Base-by-base conservation (phyloP, 2,329 filamentous ascomycete species). In the Aspergillus sp. region DNA sequence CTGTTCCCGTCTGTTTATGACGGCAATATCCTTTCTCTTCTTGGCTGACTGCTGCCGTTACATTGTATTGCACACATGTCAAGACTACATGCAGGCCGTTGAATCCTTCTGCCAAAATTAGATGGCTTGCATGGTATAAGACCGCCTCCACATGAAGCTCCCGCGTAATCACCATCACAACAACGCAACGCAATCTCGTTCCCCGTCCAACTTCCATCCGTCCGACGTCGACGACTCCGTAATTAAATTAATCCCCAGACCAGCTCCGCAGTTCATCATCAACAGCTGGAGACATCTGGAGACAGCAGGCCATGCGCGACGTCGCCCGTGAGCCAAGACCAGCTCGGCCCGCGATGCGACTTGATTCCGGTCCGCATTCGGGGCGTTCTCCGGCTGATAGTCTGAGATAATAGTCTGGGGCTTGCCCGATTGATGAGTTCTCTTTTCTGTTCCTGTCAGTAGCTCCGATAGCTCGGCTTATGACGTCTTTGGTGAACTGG, bases 321-420 rank as follows among this genome's bases (percentile, higher is more conserved):
- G 50, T 53, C 50, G 50, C 50, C 50, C 50, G 30, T 12, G 5
- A 9, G 50, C 39, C 41, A 52, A 52, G 49, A 32, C 18, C 38
- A 5, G 39, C 38, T 30, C 39, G 24, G 49, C 12, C 18, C 22
- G 36, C 15, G 22, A 32, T 32, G n/a, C 8, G 36, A 32, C 22
- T 36, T 20, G 15, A n/a, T 5, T 22, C 4, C 13, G 15, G 22
- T 24, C 47, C 47, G 30, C 47, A 48, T 48, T 48, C 18, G 47
- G 47, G 32, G 17, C 8, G 11, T 48, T 30, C 30, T 38, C 47
- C 47, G 47, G 17, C 9, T 20, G 12, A 6, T 15, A n/a, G 32
- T 15, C n/a, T 18, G 26, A 9, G 26, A 13, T 34, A 38, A 30
- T 30, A 30, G 3, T 30, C 26, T 30, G 26, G 9, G 26, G 26